phyloP scores from a whole-genome alignment of 1,284 basidiomycete species.

The Wallemia hederae region DNA sequence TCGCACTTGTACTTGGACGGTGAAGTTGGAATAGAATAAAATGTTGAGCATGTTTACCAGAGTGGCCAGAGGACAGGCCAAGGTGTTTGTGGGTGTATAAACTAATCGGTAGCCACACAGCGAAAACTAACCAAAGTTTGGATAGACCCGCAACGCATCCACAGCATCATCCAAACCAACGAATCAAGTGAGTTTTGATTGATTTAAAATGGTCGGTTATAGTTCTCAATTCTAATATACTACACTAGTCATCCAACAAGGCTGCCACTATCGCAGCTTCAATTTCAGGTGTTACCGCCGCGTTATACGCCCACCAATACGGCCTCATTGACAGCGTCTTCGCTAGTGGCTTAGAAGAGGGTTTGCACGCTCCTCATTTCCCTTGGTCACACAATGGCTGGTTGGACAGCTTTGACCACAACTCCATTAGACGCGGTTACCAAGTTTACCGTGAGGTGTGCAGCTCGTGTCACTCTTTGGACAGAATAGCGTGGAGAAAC shows the following conservation, averaged over 20 bases:
- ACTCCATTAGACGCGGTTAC: conserved; percentile 80
- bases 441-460: conserved; percentile 98
- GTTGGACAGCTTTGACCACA: conserved; percentile 83
- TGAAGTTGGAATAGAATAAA: not conserved
- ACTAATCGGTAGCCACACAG: not conserved
- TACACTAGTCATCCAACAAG: not conserved
- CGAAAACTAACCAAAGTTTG: not conserved
- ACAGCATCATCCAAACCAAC: not conserved
- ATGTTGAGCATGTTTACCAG: not conserved
- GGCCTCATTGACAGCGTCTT: conserved; percentile 65
- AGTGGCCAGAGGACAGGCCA: not conserved
- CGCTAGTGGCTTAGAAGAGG: conserved; percentile 73
- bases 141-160: not conserved
- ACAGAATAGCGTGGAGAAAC: conserved; percentile 99
- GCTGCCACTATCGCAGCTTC: not conserved
- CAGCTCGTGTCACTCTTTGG: conserved; percentile 91
- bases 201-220: too few species aligned
- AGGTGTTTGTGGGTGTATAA: not conserved
- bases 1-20: not conserved
- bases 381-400: conserved; percentile 75
- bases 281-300: conserved; percentile 55
- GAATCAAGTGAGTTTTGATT: not conserved
- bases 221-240: too few species aligned
- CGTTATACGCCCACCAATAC: conserved; percentile 87
- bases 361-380: conserved; percentile 61